Evolutionary conservation across 2,329 filamentous ascomycete genomes (phyloP), one percentile per base, ranked within the genome.

Genomic region (Aspergillus fumigatus): DNA sequence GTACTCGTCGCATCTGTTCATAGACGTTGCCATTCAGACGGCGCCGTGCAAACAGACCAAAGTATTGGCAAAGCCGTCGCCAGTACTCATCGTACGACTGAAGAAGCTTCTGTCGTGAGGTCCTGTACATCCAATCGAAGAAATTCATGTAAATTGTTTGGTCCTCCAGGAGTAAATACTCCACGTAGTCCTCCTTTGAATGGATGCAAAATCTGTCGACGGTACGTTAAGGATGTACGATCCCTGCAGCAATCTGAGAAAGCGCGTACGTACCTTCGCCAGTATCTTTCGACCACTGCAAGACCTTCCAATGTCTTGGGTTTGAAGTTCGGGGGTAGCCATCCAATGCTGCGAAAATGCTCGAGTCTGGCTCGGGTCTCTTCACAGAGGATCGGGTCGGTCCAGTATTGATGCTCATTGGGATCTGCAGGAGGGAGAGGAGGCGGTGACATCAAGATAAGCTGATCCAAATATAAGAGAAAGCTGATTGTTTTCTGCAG

Each of bases 271-370:
- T 48, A 51, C 56, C 54, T 58, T 25, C n/a, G 23, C 56, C 26
- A 50, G 35, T 58, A 58, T 32, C 56, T 55, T 62, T 68, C 50
- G 49, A 69, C 50, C 4, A 63, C 52, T 10, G 64, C 60, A 50
- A 68, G 59, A 19, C 59, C 62, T 66, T 59, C n/a, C 17, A 68
- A 48, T 1, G 59, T 67, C 48, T 57, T 69, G 8, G 56, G 61
- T 47, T 67, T 69, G 29, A 62, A 65, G 51, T 66, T 68, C 57
- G 41, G 62, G 23, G 65, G 63, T 17, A 66, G 65, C 65, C 35
- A 69, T 66, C 62, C 26, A 48, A 61, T 26, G 51, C 58, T 62
- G 8, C 49, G 53, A 49, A 64, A 66, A 61, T 69, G 40, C 52
- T 69, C 23, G 1, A 68, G 53, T 54, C 65, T 68, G 9, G 62